Conservation (phyloP, 164 flowering plant species). For the Sextonia rubra region DNA sequence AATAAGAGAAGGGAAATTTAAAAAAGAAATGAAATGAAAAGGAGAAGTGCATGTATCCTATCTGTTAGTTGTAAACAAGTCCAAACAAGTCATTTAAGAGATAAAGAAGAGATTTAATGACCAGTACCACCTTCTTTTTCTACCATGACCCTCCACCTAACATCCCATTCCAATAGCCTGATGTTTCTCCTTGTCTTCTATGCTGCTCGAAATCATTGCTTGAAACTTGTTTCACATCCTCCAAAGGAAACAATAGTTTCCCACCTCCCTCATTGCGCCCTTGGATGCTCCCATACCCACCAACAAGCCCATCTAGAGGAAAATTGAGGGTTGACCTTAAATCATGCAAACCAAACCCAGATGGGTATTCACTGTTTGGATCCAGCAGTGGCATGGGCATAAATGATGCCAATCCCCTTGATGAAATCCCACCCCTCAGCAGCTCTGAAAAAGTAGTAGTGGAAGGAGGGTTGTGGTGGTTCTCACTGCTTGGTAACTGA, state of each 20-base stretch:
- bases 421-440: slow-evolving; percentile 32
- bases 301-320: slow-evolving; percentile 53
- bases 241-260: slow-evolving; percentile 50
- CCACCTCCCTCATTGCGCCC: slow-evolving; percentile 38
- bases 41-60: slow-evolving; percentile 19
- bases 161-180: slow-evolving; percentile 88
- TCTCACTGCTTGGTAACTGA: slow-evolving; percentile 23
- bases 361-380: slow-evolving; percentile 34
- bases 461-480: neutral
- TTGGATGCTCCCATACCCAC: slow-evolving; percentile 41
- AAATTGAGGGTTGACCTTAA: slow-evolving; percentile 56
- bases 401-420: slow-evolving; percentile 56
- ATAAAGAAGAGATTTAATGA: slow-evolving; percentile 7
- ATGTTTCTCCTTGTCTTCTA: slow-evolving; percentile 50
- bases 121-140: slow-evolving; percentile 6
- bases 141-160: slow-evolving; percentile 83
- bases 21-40: slow-evolving; percentile 1
- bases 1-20: neutral
- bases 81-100: slow-evolving; percentile 18
- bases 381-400: slow-evolving; percentile 50
- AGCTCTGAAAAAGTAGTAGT: slow-evolving; percentile 43
- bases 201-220: slow-evolving; percentile 22
- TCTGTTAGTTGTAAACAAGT: slow-evolving; percentile 23
- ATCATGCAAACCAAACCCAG: slow-evolving; percentile 51
- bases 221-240: slow-evolving; percentile 58